Conservation (phyloP, 345 rosid species). For the Eucalyptus regnans region DNA sequence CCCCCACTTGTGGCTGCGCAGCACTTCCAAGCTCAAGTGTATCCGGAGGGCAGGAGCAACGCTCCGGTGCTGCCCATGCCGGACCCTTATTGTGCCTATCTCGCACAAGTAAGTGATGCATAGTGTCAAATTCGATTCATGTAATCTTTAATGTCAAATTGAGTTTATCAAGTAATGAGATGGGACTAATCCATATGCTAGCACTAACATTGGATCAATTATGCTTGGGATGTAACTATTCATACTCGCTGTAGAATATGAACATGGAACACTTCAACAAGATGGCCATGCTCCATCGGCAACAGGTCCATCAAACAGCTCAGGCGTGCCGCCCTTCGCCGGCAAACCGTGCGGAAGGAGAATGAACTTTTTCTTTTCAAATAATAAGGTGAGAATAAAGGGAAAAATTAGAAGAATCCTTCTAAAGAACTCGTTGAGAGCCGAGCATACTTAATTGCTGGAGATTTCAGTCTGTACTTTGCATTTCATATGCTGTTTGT, state of each 20-base stretch:
- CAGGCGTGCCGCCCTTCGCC: constrained; percentile 2
- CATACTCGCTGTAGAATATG: constrained; percentile 22
- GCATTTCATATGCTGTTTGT: not conserved
- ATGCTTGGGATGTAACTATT: not conserved
- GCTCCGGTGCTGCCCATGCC: constrained; percentile 1
- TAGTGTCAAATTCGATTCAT: not conserved
- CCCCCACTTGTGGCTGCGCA: not conserved
- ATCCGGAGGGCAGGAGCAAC: not conserved
- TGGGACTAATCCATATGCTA: not conserved
- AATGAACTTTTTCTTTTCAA: not conserved
- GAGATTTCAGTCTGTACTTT: not conserved
- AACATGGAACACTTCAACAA: constrained; percentile 33
- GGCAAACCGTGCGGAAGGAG: constrained; percentile 7
- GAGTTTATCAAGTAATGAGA: not conserved
- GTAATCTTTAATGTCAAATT: not conserved
- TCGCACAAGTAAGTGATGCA: constrained; percentile 32
- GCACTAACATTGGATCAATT: not conserved
- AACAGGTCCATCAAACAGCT: constrained; percentile 18
- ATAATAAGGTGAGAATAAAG: not conserved
- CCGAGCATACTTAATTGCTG: not conserved
- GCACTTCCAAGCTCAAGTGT: not conserved
- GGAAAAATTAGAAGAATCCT: not conserved
- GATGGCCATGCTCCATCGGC: constrained; percentile 33
- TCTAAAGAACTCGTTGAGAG: not conserved
- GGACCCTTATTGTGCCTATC: constrained; percentile 36